These are phyloP conservation scores for Leavenworthia alabamica DNA, from an alignment of 345 rosid genomes.

Conservation along the genomic window DNA sequence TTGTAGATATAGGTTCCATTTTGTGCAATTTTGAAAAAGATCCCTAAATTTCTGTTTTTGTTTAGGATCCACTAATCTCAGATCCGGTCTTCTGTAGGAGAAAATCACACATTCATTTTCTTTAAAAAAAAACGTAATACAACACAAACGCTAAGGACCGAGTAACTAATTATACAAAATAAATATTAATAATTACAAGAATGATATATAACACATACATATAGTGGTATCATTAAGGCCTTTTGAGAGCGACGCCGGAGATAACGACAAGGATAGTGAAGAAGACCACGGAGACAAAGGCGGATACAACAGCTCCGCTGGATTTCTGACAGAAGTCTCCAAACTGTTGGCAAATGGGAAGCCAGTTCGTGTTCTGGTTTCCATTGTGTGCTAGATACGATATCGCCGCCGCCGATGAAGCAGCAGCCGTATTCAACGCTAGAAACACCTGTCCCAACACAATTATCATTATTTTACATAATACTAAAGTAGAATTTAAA, in stretches of 20 bases:
- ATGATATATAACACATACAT: background rate
- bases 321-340: slow-evolving; percentile 74
- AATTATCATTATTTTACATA: too few relatives aligned
- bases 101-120: slow-evolving; percentile 16
- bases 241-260: slow-evolving; percentile 61
- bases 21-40: too few relatives aligned
- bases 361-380: slow-evolving; percentile 75
- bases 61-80: too few relatives aligned
- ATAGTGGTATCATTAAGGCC: slow-evolving; percentile 5
- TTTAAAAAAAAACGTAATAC: background rate
- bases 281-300: slow-evolving; percentile 44
- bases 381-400: slow-evolving; percentile 84
- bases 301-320: slow-evolving; percentile 78
- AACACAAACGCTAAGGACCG: background rate
- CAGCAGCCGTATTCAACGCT: slow-evolving; percentile 54
- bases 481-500: too few relatives aligned
- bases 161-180: slow-evolving; percentile 17
- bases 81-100: too few relatives aligned
- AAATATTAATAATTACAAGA: too few relatives aligned
- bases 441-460: slow-evolving; percentile 59
- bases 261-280: slow-evolving; percentile 44
- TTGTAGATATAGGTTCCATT: too few relatives aligned
- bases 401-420: slow-evolving; percentile 58
- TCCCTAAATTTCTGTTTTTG: too few relatives aligned
- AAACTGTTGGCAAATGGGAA: slow-evolving; percentile 66